A percentile compares a stretch with the other conserved stretches of the same genome.
These are phyloP conservation scores for Tetrahymena malaccensis DNA, from an alignment of 73 alveolate genomes.

Conservation along the genomic window DNA sequence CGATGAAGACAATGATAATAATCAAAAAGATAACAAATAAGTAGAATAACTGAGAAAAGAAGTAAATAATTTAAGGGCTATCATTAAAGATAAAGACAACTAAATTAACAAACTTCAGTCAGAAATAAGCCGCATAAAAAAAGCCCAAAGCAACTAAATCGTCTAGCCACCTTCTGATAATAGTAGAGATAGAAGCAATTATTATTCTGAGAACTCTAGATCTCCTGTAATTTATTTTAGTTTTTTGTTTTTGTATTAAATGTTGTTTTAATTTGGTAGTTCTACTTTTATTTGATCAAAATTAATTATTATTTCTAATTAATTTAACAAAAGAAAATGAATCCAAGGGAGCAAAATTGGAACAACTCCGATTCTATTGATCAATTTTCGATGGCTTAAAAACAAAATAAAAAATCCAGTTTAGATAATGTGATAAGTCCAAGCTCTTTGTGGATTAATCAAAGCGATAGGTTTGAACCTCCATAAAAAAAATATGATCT, in stretches of 20 bases:
- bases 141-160: neutral
- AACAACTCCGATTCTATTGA: neutral
- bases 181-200: neutral
- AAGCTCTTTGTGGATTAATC: neutral
- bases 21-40: neutral
- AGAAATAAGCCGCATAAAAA: neutral
- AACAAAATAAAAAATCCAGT: neutral
- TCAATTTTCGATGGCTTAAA: neutral
- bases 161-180: neutral
- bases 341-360: neutral
- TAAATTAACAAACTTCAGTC: neutral
- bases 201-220: neutral
- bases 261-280: neutral
- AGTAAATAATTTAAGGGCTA: neutral
- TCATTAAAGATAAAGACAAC: neutral
- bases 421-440: neutral
- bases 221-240: neutral
- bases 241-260: too few species aligned
- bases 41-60: neutral
- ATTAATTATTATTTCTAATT: too few species aligned
- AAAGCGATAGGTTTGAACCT: neutral
- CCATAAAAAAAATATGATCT: neutral
- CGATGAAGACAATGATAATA: neutral
- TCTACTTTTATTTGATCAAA: neutral
- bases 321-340: neutral